Base-by-base conservation (phyloP, 495 filamentous ascomycete species). In the Penicillium bovifimosum region DNA sequence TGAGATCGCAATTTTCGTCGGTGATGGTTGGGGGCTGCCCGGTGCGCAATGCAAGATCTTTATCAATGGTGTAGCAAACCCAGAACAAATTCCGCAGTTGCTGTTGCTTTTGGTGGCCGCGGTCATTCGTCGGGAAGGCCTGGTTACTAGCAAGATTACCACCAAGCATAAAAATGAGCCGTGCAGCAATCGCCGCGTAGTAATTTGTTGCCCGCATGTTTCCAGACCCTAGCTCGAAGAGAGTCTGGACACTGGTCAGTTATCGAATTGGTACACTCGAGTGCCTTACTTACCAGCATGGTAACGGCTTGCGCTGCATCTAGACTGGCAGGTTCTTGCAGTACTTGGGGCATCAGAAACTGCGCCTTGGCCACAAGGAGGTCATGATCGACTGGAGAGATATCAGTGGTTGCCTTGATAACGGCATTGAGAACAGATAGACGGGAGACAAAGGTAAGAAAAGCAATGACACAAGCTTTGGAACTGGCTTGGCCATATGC, bases 1-100 rank as follows among this genome's bases (percentile, higher is more conserved):
- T 75, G 14, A 81, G 61, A 55, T 80, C 77, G 56, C 78, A 81
- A 49, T 78, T 74, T 18, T 80, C 75, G 44, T 81, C 76, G 10
- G 64, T 61, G 33, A 80, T 74, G 2, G 65, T 59, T n/a, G 76
- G 75, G 7, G 77, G 77, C 54, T 77, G 76, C 6, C 77, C 78
- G 0, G 71, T 78, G 27, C 77, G 71, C 6, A 80, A 60, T 0
- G 71, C 62, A 9, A 80, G 55, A 40, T 80, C 76, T 53, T 79
- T 79, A 44, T 81, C 78, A 28, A 77, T 47, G 2, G 64, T 70
- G 42, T 78, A 81, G 62, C 74, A 74, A 3, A 80, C 60, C 78
- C 77, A 81, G 55, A 81, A 81, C 0, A 81, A 49, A 40, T 72
- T 72, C 0, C 78, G 75, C 0, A 80, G 55, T 11, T 76, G 73